A percentile compares a stretch with the other conserved stretches of the same genome.
phyloP scores from a whole-genome alignment of 1,139 yeast genomes.

The Waltiozyma sp. region DNA sequence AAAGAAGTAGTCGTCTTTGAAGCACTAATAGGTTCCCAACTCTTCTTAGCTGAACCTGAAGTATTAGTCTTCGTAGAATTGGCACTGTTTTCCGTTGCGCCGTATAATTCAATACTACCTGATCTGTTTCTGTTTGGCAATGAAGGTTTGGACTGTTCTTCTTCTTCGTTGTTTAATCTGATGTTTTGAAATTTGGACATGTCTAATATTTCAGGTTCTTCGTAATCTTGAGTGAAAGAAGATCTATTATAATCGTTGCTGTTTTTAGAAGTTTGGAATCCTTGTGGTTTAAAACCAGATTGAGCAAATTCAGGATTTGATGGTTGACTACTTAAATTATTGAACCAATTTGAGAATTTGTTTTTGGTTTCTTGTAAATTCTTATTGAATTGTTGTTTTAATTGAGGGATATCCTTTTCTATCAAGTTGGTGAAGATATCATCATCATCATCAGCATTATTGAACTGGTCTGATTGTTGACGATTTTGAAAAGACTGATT shows the following conservation, averaged over 20 bases:
- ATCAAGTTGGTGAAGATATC: conserved; percentile 58
- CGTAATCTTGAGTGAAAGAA: conserved; percentile 32
- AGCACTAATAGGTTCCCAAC: conserved; percentile 50
- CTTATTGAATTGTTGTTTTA: conserved; percentile 59
- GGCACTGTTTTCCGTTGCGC: conserved; percentile 10
- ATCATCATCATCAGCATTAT: conserved; percentile 32
- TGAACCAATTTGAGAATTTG: conserved; percentile 75
- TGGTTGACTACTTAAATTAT: conserved; percentile 4
- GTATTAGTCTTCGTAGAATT: conserved; percentile 1
- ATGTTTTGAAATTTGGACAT: conserved; percentile 43
- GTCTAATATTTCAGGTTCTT: conserved; percentile 42
- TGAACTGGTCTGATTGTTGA: conserved; percentile 25
- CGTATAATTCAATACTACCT: conserved; percentile 20
- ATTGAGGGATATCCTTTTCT: conserved; percentile 49
- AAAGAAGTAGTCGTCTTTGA: neutral
- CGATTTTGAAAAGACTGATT: conserved; percentile 1
- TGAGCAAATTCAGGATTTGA: conserved; percentile 1
- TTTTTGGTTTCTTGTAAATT: conserved; percentile 79
- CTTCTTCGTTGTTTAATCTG: conserved; percentile 27
- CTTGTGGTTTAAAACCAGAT: conserved; percentile 4
- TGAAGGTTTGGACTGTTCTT: conserved; percentile 25
- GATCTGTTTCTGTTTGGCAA: conserved; percentile 26
- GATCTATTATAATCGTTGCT: conserved; percentile 1
- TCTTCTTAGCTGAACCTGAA: conserved; percentile 18
- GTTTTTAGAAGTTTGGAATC: conserved; percentile 15